A percentile compares a stretch with the other conserved stretches of the same genome.
These are phyloP conservation scores for Sarocladiaceae sp. DNA, from an alignment of 2,329 filamentous ascomycete genomes.

Conservation along the genomic window DNA sequence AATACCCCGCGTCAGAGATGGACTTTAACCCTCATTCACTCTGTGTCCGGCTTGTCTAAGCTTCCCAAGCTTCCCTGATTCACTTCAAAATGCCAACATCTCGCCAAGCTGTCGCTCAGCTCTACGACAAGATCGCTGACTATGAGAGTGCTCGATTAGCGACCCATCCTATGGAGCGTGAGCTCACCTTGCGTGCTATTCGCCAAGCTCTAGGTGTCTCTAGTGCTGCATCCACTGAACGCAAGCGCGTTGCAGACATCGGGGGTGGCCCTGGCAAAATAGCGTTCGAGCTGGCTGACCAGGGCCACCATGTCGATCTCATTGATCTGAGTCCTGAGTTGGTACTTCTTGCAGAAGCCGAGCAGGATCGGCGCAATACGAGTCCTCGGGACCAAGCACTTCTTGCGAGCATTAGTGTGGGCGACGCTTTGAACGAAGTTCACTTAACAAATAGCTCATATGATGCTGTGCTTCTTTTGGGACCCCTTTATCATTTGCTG, in stretches of 20 bases:
- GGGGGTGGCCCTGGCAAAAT: conserved; percentile 14
- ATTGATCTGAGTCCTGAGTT: conserved; percentile 13
- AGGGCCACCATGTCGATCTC: conserved; percentile 14
- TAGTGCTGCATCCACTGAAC: background rate
- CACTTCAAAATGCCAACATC: background rate
- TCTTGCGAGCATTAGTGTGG: conserved; percentile 10
- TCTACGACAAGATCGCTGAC: conserved; percentile 12
- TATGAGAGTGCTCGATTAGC: conserved; percentile 11
- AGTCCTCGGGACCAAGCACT: background rate
- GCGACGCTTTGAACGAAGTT: conserved; percentile 5
- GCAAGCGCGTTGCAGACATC: conserved; percentile 11
- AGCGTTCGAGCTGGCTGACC: conserved; percentile 14
- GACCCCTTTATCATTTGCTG: background rate
- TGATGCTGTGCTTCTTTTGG: conserved; percentile 6
- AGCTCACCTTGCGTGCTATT: conserved; percentile 14
- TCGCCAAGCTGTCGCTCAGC: conserved; percentile 4
- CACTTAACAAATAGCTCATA: conserved; percentile 2
- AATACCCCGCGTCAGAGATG: background rate
- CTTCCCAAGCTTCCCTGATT: background rate
- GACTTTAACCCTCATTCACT: background rate
- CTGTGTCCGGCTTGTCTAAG: background rate
- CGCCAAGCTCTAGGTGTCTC: conserved; percentile 3
- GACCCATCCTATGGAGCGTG: conserved; percentile 14
- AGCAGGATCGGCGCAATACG: conserved; percentile 7
- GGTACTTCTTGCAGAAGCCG: conserved; percentile 6